These are phyloP conservation scores for Penicillium paradoxum DNA, from an alignment of 495 filamentous ascomycete species.

Conservation along the genomic window DNA sequence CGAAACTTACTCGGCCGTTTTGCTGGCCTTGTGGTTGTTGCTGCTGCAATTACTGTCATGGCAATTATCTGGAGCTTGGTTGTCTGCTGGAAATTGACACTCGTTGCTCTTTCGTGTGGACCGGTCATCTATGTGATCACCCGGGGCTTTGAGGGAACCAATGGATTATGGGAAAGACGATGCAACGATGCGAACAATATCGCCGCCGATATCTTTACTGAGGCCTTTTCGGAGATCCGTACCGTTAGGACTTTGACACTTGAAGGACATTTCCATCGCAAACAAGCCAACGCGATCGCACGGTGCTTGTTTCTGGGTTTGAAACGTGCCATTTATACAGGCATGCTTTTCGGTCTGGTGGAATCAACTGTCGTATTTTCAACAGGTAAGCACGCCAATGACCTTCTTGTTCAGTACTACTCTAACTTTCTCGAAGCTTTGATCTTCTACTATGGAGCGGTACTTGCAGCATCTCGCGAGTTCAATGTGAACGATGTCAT, in stretches of 20 bases:
- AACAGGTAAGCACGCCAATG: constrained; percentile 40
- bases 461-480: constrained; percentile 46
- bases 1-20: constrained; percentile 76
- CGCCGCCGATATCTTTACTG: constrained; percentile 58
- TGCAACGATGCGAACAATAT: constrained; percentile 56
- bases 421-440: constrained; percentile 45
- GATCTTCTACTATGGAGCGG: constrained; percentile 77
- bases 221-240: constrained; percentile 77
- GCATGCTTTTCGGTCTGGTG: constrained; percentile 69
- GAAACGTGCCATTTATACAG: constrained; percentile 52
- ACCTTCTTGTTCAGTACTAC: not conserved
- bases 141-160: constrained; percentile 55
- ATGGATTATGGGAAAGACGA: constrained; percentile 63
- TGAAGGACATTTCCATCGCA: constrained; percentile 66
- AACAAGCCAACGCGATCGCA: constrained; percentile 50
- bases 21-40: constrained; percentile 61
- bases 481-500: constrained; percentile 56
- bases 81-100: constrained; percentile 75
- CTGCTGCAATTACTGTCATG: constrained; percentile 56
- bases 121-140: constrained; percentile 66
- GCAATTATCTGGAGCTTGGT: constrained; percentile 69
- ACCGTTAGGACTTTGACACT: constrained; percentile 76
- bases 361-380: constrained; percentile 67
- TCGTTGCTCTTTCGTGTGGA: constrained; percentile 64
- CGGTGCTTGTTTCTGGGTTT: constrained; percentile 27